phyloP scores from a whole-genome alignment of 352 stramenopile species.

The Globisporangium parvum region DNA sequence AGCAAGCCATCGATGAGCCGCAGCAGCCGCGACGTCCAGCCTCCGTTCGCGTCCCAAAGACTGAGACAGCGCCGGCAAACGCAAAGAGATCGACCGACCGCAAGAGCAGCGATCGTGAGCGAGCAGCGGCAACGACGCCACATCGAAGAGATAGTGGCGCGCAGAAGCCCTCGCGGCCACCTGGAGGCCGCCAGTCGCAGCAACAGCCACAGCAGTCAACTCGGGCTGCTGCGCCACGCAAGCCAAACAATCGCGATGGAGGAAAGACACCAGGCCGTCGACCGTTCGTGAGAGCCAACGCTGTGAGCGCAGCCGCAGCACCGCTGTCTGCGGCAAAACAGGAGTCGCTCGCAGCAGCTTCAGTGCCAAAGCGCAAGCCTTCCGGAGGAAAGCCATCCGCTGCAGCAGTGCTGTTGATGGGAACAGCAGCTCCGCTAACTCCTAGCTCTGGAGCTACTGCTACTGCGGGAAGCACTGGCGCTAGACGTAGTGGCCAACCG shows the following conservation, averaged over 20 bases:
- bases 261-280: neutral
- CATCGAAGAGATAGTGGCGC: neutral
- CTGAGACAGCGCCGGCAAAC: neutral
- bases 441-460: neutral
- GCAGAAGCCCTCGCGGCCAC: neutral
- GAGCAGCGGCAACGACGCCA: neutral
- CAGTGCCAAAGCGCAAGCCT: conserved; percentile 5
- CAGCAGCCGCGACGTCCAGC: conserved; percentile 4
- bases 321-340: neutral
- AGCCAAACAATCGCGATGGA: conserved; percentile 1
- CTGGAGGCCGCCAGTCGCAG: no score
- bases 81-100: neutral
- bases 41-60: conserved; percentile 3
- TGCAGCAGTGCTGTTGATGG: conserved; percentile 14
- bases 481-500: neutral
- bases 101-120: neutral
- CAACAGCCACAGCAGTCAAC: neutral
- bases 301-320: no score
- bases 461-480: neutral
- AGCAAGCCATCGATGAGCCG: neutral
- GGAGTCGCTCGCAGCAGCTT: neutral
- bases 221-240: neutral
- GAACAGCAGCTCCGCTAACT: neutral
- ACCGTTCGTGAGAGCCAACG: neutral
- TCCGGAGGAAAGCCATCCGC: neutral